Evolutionary conservation across 108 stramenopile genomes (phyloP).

Genomic region (Pseudonitzschia multiseries): DNA sequence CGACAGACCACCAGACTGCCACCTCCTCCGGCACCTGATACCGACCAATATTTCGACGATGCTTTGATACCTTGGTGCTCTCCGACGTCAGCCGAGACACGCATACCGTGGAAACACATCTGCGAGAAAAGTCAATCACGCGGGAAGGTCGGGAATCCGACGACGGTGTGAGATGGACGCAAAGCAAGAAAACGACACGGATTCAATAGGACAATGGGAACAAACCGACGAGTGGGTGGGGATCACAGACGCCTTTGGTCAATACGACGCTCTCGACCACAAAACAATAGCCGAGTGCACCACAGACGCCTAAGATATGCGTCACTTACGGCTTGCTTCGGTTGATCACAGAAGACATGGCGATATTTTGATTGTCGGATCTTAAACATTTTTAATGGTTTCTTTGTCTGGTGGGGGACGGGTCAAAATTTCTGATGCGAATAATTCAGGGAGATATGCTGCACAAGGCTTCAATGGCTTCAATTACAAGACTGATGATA

Average conservation of each 20-base stretch:
- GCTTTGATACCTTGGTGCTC: slow-evolving; percentile 99
- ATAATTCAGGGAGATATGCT: too few relatives aligned
- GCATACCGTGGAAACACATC: slow-evolving; percentile 81
- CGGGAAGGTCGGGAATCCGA: background rate
- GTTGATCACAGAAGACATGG: slow-evolving; percentile 87
- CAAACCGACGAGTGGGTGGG: too few relatives aligned
- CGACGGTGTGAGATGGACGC: background rate
- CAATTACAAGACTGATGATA: background rate
- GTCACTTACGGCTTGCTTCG: slow-evolving; percentile 78
- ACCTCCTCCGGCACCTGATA: slow-evolving; percentile 92
- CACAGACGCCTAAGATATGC: too few relatives aligned
- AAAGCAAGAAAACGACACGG: background rate
- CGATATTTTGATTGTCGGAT: slow-evolving; percentile 87
- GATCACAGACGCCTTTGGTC: too few relatives aligned
- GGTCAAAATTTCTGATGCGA: background rate
- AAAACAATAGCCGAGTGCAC: too few relatives aligned
- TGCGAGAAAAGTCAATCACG: slow-evolving; percentile 21
- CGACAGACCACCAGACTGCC: slow-evolving; percentile 90
- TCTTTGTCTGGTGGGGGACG: background rate
- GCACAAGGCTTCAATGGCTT: background rate
- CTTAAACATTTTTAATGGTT: slow-evolving; percentile 64
- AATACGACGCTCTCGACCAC: too few relatives aligned
- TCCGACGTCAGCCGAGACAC: slow-evolving; percentile 92
- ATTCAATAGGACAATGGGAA: background rate
- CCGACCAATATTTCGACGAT: slow-evolving; percentile 96